Base-by-base conservation (phyloP, 768 basidiomycete species). In the Amanita rubescens region DNA sequence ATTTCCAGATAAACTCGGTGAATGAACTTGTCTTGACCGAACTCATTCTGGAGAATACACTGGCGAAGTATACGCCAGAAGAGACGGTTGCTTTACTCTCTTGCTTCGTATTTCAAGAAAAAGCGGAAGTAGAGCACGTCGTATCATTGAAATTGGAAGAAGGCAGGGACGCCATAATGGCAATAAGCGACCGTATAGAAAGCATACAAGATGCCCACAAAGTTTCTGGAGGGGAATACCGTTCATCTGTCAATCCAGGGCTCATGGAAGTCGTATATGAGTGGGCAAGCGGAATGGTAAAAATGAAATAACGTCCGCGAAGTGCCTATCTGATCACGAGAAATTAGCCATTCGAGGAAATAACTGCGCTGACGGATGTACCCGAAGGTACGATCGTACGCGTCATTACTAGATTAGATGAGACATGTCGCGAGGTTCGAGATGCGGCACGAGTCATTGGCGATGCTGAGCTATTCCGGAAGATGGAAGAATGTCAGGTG, bases 271-370 rank as follows among this genome's bases (percentile, higher is more conserved):
- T 95, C 1, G 96, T 97, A 6, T 97, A 98, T 64, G 96, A 98
- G 68, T 99, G 96, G 96, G 94, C 96, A 0, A 92, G 88, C 67
- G 96, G 96, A 51, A 97, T 95, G 94, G 95, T 95, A 60, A 60
- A 82, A 57, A 48, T 20, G n/a, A 10, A 17, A 11, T 10, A 25
- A 1, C 8, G 39, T 46, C 33, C 34, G 3, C 22, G 14, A 25
- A 30, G 12, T 15, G 19, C 30, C 34, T 22, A 39, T 52, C 43
- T 32, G 19, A 15, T 41, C 20, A 39, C 25, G 10, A 12, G 41
- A 49, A 57, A 32, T 27, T 60, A 99, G 95, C 91, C 96, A 0
- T 99, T 99, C 67, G 84, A 94, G 63, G 88, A 98, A 66, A 95
- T 99, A 59, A 92, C 91, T 1, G 69, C 79, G 3, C 71, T 99